Evolutionary conservation across 1,139 yeast genomes (phyloP).

Genomic region (Arxiozyma heterogenica): DNA sequence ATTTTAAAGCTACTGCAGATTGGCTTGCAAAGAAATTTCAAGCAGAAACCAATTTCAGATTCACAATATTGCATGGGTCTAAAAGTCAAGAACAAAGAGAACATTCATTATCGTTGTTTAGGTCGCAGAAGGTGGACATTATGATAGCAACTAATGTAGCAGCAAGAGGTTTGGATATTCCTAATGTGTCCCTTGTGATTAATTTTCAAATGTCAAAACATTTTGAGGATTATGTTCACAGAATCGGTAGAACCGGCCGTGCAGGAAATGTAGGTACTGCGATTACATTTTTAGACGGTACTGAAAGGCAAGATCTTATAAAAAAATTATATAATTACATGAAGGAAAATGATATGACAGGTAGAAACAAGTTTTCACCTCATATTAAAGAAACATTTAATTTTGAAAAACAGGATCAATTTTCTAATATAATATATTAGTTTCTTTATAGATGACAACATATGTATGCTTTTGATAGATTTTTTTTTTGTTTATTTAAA

Average conservation of each 20-base stretch:
- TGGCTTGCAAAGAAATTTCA: slow-evolving; percentile 43
- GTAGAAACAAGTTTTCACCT: slow-evolving; percentile 15
- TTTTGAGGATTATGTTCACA: slow-evolving; percentile 79
- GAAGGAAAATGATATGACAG: slow-evolving; percentile 14
- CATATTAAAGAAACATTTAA: slow-evolving; percentile 13
- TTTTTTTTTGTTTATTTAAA: neutral
- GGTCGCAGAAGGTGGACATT: slow-evolving; percentile 79
- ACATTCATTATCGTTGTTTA: slow-evolving; percentile 72
- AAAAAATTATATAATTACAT: slow-evolving; percentile 35
- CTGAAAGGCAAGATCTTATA: slow-evolving; percentile 47
- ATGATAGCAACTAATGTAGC: slow-evolving; percentile 98
- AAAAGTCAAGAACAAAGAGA: slow-evolving; percentile 85
- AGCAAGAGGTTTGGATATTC: slow-evolving; percentile 95
- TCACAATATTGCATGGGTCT: slow-evolving; percentile 74
- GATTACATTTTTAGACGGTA: slow-evolving; percentile 55
- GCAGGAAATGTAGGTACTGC: slow-evolving; percentile 79
- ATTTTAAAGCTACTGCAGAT: slow-evolving; percentile 68
- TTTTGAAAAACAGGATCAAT: slow-evolving; percentile 8
- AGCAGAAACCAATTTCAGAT: slow-evolving; percentile 37
- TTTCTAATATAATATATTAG: slow-evolving; percentile 16
- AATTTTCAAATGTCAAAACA: slow-evolving; percentile 75
- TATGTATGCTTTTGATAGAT: neutral
- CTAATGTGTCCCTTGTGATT: slow-evolving; percentile 72
- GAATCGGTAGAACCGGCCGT: slow-evolving; percentile 95
- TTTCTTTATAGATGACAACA: neutral